phyloP scores from a whole-genome alignment of 2,329 filamentous ascomycete species.

The Pestalotiopsis sp. region DNA sequence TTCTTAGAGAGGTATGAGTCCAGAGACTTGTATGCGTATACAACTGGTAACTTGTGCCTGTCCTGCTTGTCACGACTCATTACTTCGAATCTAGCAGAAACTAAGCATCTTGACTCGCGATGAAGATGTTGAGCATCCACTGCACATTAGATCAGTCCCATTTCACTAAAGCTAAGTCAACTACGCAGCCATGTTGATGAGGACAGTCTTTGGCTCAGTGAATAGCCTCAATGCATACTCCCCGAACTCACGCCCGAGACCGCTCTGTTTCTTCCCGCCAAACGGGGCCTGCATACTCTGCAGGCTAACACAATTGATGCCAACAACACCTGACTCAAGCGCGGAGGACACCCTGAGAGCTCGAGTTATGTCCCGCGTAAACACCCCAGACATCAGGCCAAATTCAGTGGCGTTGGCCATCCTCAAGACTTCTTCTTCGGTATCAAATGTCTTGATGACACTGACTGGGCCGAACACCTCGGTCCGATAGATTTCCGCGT shows the following conservation, averaged over 20 bases:
- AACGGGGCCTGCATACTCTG: slow-evolving; percentile 46
- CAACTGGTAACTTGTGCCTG: no score
- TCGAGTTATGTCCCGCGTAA: slow-evolving; percentile 65
- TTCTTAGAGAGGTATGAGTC: no score
- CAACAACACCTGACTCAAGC: slow-evolving; percentile 71
- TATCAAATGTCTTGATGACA: slow-evolving; percentile 56
- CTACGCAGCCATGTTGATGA: slow-evolving; percentile 38
- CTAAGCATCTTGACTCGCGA: no score
- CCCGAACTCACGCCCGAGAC: slow-evolving; percentile 51
- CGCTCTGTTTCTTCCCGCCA: slow-evolving; percentile 53
- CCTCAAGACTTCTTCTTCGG: slow-evolving; percentile 55
- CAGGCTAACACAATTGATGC: slow-evolving; percentile 58
- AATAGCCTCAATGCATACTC: slow-evolving; percentile 48
- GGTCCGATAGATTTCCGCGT: slow-evolving; percentile 49
- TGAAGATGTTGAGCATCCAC: neutral
- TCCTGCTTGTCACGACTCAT: no score
- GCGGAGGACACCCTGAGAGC: slow-evolving; percentile 56
- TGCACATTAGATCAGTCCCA: neutral
- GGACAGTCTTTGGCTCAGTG: slow-evolving; percentile 53
- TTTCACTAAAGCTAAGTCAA: neutral
- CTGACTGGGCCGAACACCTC: slow-evolving; percentile 64
- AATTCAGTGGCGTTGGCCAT: slow-evolving; percentile 57
- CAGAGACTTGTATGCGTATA: no score
- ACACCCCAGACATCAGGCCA: slow-evolving; percentile 50
- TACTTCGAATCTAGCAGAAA: no score